A percentile compares a stretch with the other conserved stretches of the same genome.
These are phyloP conservation scores for Nitzschia sp. DNA, from an alignment of 108 stramenopile genomes.

Conservation along the genomic window DNA sequence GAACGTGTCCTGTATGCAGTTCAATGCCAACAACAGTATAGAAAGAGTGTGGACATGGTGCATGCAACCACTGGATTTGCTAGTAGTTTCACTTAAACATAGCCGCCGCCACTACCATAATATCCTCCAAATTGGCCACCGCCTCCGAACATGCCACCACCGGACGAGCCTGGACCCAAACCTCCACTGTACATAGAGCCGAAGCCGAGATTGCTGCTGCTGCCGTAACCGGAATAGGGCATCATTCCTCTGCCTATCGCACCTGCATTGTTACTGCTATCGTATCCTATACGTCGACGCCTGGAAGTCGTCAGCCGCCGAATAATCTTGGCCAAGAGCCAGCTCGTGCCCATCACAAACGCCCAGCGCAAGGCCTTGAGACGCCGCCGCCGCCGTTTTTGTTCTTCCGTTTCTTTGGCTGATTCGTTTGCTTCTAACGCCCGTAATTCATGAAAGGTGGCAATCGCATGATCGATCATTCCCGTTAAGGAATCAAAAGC, in stretches of 20 bases:
- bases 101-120: not conserved
- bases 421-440: constrained; percentile 33
- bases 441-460: constrained; percentile 62
- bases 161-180: constrained; percentile 2
- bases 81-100: no score
- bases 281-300: constrained; percentile 17
- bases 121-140: not conserved
- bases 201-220: not conserved
- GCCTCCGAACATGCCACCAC: constrained; percentile 2
- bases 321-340: constrained; percentile 54
- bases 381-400: constrained; percentile 46
- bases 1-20: no score
- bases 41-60: no score
- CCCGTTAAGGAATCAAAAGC: constrained; percentile 60
- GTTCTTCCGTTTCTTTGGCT: constrained; percentile 38
- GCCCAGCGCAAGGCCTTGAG: constrained; percentile 75
- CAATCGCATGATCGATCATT: constrained; percentile 75
- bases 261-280: not conserved
- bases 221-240: constrained; percentile 1
- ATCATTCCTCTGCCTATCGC: not conserved
- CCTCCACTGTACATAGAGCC: constrained; percentile 25
- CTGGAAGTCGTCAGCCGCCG: constrained; percentile 30
- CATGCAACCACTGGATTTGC: no score
- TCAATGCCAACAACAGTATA: no score
- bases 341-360: constrained; percentile 55